A percentile compares a stretch with the other conserved stretches of the same genome.
phyloP scores from a whole-genome alignment of 257 asterid species.

The Solanum chmielewskii region DNA sequence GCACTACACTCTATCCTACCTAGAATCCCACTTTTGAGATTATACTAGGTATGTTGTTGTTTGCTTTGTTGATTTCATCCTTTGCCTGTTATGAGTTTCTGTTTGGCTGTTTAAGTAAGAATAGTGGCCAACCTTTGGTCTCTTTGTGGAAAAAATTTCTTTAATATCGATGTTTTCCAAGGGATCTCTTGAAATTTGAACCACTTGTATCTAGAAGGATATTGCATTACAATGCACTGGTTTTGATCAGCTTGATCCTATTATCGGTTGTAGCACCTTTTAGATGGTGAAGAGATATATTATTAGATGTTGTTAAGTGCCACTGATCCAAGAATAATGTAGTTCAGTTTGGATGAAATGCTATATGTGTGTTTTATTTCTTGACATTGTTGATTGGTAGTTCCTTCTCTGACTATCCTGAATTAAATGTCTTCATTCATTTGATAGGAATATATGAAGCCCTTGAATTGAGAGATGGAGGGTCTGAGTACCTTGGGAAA shows the following conservation, averaged over 20 bases:
- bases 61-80: not conserved
- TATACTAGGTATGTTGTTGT: not conserved
- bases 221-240: not conserved
- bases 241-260: not conserved
- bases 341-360: not conserved
- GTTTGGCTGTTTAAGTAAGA: not conserved
- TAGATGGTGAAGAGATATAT: not conserved
- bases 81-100: not conserved
- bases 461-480: constrained; percentile 93
- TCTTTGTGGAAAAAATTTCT: not conserved
- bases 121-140: not conserved
- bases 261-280: not conserved
- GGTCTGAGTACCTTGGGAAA: constrained; percentile 95
- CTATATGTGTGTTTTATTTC: not conserved
- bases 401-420: not conserved
- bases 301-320: not conserved
- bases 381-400: not conserved
- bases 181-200: not conserved
- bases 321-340: not conserved
- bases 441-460: constrained; percentile 79
- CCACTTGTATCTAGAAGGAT: not conserved
- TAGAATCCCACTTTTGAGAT: not conserved
- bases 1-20: not conserved
- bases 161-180: not conserved
- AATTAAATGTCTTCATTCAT: not conserved